phyloP scores from a whole-genome alignment of 345 rosid genomes.

The Heritiera littoralis region DNA sequence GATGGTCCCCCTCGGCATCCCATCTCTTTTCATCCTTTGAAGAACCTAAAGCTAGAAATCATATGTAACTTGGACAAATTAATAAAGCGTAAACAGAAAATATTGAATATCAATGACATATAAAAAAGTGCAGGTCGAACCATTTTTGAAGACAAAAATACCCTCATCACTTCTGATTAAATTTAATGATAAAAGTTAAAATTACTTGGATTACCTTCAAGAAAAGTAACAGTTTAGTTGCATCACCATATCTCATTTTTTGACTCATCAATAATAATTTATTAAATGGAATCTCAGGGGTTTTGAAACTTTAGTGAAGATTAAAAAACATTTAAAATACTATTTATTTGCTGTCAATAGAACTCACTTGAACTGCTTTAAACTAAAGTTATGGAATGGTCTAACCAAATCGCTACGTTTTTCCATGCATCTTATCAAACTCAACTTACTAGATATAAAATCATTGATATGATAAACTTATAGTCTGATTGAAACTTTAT shows the following conservation, averaged over 20 bases:
- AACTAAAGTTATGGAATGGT: too few relatives aligned
- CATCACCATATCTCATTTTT: background rate
- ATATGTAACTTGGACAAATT: background rate
- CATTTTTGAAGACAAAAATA: background rate
- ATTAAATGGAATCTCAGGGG: background rate
- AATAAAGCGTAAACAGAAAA: conserved; percentile 5
- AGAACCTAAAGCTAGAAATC: conserved; percentile 33
- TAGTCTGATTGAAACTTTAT: background rate
- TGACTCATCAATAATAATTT: background rate
- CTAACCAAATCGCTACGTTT: too few relatives aligned
- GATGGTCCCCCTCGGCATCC: conserved; percentile 51
- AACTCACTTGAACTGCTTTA: too few relatives aligned
- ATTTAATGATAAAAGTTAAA: background rate
- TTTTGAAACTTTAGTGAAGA: background rate
- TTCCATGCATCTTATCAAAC: too few relatives aligned
- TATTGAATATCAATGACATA: background rate
- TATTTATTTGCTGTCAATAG: background rate
- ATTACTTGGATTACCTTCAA: background rate
- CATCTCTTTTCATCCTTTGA: conserved; percentile 40
- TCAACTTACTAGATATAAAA: too few relatives aligned
- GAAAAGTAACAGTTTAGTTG: background rate
- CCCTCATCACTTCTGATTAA: background rate
- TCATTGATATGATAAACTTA: background rate
- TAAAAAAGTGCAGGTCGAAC: background rate
- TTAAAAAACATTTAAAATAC: background rate